Percentiles rank a stretch among this genome's conserved stretches.
Evolutionary conservation across 1,284 basidiomycete genomes (phyloP).

Genomic region (Cystobasidium pallidum): DNA sequence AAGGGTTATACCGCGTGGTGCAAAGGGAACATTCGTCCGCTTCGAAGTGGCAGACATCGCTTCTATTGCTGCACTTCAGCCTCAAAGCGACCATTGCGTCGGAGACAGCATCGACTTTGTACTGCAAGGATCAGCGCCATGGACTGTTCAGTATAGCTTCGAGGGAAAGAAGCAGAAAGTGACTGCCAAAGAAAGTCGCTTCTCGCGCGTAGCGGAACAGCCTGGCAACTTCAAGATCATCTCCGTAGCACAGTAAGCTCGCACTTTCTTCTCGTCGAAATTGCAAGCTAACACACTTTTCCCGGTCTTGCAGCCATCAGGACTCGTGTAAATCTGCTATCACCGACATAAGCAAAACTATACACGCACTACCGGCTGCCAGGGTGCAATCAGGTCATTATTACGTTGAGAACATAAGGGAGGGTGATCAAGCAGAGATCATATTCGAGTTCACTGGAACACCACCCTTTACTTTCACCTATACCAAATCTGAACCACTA

Average conservation of each 20-base stretch:
- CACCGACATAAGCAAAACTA: conserved; percentile 71
- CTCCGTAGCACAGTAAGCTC: conserved; percentile 75
- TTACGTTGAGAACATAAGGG: conserved; percentile 80
- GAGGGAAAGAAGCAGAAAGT: conserved; percentile 75
- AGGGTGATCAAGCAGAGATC: conserved; percentile 71
- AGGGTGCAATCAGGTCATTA: conserved; percentile 81
- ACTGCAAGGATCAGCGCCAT: conserved; percentile 92
- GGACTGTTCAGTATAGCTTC: conserved; percentile 87
- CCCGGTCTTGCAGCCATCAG: conserved; percentile 43
- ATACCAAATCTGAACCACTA: conserved; percentile 56
- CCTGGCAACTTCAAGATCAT: conserved; percentile 79
- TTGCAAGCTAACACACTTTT: neutral
- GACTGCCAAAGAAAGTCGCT: conserved; percentile 75
- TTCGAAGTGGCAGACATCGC: conserved; percentile 92
- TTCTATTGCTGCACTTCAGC: conserved; percentile 80
- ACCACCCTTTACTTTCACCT: conserved; percentile 86
- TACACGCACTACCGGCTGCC: conserved; percentile 84
- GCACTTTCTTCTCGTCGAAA: neutral
- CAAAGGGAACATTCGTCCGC: conserved; percentile 22
- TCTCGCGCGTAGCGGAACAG: conserved; percentile 78
- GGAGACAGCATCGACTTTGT: conserved; percentile 90
- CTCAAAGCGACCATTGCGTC: conserved; percentile 80
- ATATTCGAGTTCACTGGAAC: conserved; percentile 84
- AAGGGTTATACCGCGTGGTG: conserved; percentile 52
- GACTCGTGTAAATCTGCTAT: conserved; percentile 73